phyloP scores from a whole-genome alignment of 2,329 filamentous ascomycete species.

The Colletotrichum sp. region DNA sequence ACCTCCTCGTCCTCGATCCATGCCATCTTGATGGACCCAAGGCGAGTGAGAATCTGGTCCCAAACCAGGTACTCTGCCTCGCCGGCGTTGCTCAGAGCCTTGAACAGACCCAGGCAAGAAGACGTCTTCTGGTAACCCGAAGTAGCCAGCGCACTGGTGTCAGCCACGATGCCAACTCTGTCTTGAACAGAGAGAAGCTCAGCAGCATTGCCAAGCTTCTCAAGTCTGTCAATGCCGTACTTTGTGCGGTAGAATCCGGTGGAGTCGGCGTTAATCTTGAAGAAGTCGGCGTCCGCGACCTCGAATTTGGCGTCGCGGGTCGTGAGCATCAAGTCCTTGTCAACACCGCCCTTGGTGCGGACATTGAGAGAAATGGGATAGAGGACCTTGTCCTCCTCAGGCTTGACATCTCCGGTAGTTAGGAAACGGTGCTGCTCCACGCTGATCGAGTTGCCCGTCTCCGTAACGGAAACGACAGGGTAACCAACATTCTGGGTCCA shows the following conservation, averaged over 20 bases:
- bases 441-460: constrained; percentile 73
- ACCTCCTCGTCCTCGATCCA: constrained; percentile 83
- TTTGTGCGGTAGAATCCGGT: constrained; percentile 91
- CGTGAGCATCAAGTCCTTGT: constrained; percentile 70
- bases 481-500: constrained; percentile 98
- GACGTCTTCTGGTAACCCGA: constrained; percentile 96
- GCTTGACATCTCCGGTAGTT: constrained; percentile 89
- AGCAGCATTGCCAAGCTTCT: constrained; percentile 87
- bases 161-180: constrained; percentile 91
- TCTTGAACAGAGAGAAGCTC: constrained; percentile 88
- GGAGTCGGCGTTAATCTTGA: constrained; percentile 96
- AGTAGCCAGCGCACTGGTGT: constrained; percentile 86
- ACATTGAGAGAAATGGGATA: constrained; percentile 91
- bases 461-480: constrained; percentile 85
- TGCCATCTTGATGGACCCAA: constrained; percentile 79
- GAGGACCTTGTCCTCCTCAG: constrained; percentile 86
- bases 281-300: constrained; percentile 83
- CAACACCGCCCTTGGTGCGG: constrained; percentile 81
- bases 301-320: constrained; percentile 77
- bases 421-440: constrained; percentile 96
- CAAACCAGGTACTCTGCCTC: constrained; percentile 93
- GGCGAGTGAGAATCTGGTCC: constrained; percentile 85
- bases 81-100: constrained; percentile 77
- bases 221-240: constrained; percentile 81
- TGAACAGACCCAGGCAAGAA: constrained; percentile 82